Conservation (phyloP, 1,139 yeast genomes). For the Suhomyces kunorum region DNA sequence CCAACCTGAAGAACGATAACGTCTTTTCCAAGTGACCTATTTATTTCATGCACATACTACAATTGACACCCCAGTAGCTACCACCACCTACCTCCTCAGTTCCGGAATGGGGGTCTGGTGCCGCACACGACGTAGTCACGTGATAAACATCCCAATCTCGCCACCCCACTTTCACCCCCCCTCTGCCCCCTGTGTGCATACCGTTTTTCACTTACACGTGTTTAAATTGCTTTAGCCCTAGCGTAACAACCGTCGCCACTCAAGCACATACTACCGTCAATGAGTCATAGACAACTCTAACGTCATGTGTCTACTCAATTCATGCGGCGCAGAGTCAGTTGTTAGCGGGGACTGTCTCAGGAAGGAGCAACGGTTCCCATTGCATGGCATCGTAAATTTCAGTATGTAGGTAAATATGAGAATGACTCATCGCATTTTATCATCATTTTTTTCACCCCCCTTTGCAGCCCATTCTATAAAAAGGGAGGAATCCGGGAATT, state of each 20-base stretch:
- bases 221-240: slow-evolving; percentile 13
- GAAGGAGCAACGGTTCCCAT: no score
- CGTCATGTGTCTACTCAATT: no score
- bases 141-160: background rate
- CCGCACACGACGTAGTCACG: background rate
- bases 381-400: background rate
- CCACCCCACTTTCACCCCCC: slow-evolving; percentile 1
- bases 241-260: no score
- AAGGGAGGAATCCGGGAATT: slow-evolving; percentile 5
- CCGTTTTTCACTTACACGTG: slow-evolving; percentile 11
- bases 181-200: background rate
- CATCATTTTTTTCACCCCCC: slow-evolving; percentile 13
- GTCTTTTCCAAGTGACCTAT: slow-evolving; percentile 10
- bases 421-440: slow-evolving; percentile 13
- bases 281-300: no score
- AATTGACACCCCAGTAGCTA: slow-evolving; percentile 1
- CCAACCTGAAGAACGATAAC: slow-evolving; percentile 11
- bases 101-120: no score
- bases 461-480: slow-evolving; percentile 9
- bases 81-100: slow-evolving; percentile 2
- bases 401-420: slow-evolving; percentile 5
- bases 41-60: background rate
- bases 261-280: no score
- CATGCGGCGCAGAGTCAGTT: no score
- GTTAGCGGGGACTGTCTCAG: no score